Evolutionary conservation across 176 grass and related monocot species (phyloP).

Genomic region (Miscanthus lutarioriparius): DNA sequence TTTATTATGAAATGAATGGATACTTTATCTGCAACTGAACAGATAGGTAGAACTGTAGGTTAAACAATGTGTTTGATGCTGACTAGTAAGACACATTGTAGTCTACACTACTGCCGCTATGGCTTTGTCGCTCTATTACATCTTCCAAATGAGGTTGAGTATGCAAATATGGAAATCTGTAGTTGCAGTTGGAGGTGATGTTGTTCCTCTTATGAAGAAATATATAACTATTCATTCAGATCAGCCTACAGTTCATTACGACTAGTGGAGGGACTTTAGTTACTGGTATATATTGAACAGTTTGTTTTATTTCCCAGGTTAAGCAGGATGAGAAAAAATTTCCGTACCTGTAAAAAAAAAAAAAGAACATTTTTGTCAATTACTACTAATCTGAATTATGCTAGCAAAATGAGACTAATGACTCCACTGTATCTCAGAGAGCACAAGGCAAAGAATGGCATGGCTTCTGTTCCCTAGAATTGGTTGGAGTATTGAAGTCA

Average conservation of each 20-base stretch:
- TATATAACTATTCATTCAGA: neutral
- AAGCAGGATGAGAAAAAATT: neutral
- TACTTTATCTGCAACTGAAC: neutral
- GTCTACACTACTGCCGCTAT: neutral
- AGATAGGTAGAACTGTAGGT: neutral
- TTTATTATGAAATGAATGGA: neutral
- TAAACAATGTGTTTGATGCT: neutral
- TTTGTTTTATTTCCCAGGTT: neutral
- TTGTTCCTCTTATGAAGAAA: neutral
- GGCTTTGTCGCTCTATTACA: too few species aligned
- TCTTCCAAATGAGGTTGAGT: neutral
- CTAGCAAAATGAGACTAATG: neutral
- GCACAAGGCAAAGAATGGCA: conserved; percentile 36
- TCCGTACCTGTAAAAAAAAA: neutral
- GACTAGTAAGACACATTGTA: neutral
- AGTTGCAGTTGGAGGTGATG: neutral
- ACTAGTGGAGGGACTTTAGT: neutral
- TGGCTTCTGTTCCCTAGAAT: conserved; percentile 37
- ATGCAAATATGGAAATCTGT: neutral
- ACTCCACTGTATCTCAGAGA: conserved; percentile 29
- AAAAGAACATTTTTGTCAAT: neutral
- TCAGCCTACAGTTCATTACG: neutral
- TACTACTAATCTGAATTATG: neutral
- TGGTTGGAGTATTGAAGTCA: conserved; percentile 54
- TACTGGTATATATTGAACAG: neutral